A percentile compares a stretch with the other conserved stretches of the same genome.
These are phyloP conservation scores for Sporothrix pallida DNA, from an alignment of 2,329 filamentous ascomycete species.

Conservation along the genomic window DNA sequence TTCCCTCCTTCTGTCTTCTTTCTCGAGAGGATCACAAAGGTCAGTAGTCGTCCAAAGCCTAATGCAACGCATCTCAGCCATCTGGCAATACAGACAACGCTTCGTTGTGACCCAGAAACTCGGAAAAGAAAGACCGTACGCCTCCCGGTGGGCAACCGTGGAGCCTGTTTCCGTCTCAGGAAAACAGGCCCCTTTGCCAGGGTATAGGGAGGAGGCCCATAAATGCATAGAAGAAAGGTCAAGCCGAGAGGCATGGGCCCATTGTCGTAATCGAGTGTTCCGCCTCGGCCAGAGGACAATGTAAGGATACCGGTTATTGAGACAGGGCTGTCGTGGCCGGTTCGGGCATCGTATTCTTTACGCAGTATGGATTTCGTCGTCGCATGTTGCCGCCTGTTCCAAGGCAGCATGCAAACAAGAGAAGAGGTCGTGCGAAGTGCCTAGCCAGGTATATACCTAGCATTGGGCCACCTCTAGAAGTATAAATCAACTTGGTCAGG, in stretches of 20 bases:
- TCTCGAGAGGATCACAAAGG: not conserved
- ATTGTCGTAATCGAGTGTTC: not conserved
- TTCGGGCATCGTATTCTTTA: not conserved
- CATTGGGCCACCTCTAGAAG: not conserved
- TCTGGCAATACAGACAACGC: not conserved
- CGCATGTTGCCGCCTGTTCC: constrained; percentile 23
- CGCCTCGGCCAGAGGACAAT: not conserved
- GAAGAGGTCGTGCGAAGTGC: not conserved
- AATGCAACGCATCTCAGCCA: constrained; percentile 29
- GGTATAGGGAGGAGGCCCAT: not conserved
- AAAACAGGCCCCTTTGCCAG: not conserved
- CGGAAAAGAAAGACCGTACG: not conserved
- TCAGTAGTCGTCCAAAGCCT: not conserved
- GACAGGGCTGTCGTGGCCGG: not conserved
- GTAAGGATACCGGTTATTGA: not conserved
- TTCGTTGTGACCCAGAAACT: not conserved
- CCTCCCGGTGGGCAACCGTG: not conserved
- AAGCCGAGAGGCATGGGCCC: not conserved
- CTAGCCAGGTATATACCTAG: not conserved
- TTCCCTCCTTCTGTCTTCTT: not conserved
- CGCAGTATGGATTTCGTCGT: not conserved
- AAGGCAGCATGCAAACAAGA: constrained; percentile 18
- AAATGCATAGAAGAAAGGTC: not conserved
- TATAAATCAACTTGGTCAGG: not conserved
- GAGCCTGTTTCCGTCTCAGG: constrained; percentile 22